Base-by-base conservation (phyloP, 2,329 filamentous ascomycete genomes). In the Fusarium udum region DNA sequence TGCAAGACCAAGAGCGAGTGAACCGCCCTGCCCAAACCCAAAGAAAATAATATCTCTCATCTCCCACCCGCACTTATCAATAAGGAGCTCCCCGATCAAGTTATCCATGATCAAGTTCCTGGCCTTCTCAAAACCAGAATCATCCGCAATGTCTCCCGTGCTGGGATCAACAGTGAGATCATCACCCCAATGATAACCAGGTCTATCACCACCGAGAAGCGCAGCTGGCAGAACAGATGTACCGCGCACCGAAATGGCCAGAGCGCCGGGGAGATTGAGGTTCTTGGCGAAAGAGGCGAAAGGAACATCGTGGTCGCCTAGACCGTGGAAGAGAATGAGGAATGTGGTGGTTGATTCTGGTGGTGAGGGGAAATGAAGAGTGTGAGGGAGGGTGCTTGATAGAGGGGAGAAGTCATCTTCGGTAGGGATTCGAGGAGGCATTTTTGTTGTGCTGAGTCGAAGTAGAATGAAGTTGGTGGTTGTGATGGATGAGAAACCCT, bases 321-420 rank as follows among this genome's bases (percentile, higher is more conserved):
- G 88, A 72, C 94, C 94, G 82, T 97, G 95, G 65, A 97, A 90
- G 58, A 97, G 88, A 78, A 97, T 84, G 70, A 97, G 89, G 75
- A 97, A 87, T 76, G 95, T 92, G 48, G 91, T 92, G 15, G 92
- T 89, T 18, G 88, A 88, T 69, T 92, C 89, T 42, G 88, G 83
- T 28, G 88, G 86, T 34, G 84, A 80, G 46, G 87, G 87, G 78
- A 84, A 87, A 74, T 87, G 83, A 51, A 88, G 79, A 57, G 84
- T 82, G 66, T 86, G 77, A 18, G 83, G 77, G 28, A 80, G 72
- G 43, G 65, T 69, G 11, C 24, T 57, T 26, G 65, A 57, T 24
- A 88, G 82, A 36, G 83, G 75, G 42, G 82, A 70, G 72, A 90
- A 89, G 79, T 90, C 88, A 22, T 82, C 81, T 14, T 82, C 79